Evolutionary conservation across 23 red algal species (phyloP), one percentile per base, ranked within the genome.

Genomic region (Gracilaria domingensis): DNA sequence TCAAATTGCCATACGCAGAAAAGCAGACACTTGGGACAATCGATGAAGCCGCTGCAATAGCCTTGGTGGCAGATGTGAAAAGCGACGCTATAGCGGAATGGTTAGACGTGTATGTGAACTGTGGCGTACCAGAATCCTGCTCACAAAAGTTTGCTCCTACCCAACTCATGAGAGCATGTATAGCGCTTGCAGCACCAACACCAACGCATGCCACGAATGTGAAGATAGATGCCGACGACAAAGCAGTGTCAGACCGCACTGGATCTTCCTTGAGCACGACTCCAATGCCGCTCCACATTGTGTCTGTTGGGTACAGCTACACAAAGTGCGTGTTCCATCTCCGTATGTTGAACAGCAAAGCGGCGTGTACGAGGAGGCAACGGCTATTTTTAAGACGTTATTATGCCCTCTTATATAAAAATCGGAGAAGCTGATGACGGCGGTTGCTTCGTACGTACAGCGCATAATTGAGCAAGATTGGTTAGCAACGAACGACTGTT

Each of bases 201-300:
- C 61, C 21, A 38, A 77, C 88, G 2, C 66, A 81, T 20, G 64
- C 59, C 9, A 75, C 47, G 28, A 83, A 54, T 13, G 88, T 42
- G 25, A 59, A 67, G 48, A 92, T 67, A 57, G 88, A 60, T 53
- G 88, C 88, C 38, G 88, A 59, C 58, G 83, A 36, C 73, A 83
- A 53, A 32, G 56, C 88, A 37, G 54, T 26, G 28, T 92, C 66
- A 73, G 45, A 55, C 5, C 79, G 21, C 58, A 83, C 37, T 64
- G 75, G 37, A 18, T 49, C n/a, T 36, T 82, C 54, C 1, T 73
- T 75, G 66, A 60, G 74, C 64, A 30, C 28, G 36, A 8, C 32
- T 37, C 88, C 88, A 92, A 48, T 81, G 34, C 21, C 45, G 32
- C 26, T 60, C 72, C 23, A 92, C 88, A 32, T 16, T 24, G 30